Percentiles rank a stretch among this genome's conserved stretches.
phyloP scores from a whole-genome alignment of 352 stramenopile species.

The Pythium phragmiticola region DNA sequence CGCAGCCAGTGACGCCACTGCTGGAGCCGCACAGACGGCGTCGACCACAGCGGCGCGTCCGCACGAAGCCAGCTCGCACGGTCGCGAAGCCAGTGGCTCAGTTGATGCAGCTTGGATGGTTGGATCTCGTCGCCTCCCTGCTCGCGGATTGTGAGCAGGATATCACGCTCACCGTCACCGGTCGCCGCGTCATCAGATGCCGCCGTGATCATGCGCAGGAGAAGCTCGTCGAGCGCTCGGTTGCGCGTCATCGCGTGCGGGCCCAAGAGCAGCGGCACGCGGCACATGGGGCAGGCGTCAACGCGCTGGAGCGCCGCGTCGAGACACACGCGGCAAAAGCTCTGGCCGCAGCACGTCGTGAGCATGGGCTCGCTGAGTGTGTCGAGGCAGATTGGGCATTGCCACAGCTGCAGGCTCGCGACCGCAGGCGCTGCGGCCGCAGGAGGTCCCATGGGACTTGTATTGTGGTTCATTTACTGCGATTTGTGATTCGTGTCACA shows the following conservation, averaged over 20 bases:
- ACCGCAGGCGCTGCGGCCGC: not conserved
- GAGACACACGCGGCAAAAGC: slow-evolving; percentile 61
- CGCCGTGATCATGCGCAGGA: slow-evolving; percentile 25
- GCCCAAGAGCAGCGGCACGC: slow-evolving; percentile 45
- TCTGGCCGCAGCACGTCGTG: slow-evolving; percentile 61
- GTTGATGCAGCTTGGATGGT: not conserved
- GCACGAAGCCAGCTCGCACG: not conserved
- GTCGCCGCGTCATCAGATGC: not conserved
- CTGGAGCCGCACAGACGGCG: slow-evolving; percentile 13
- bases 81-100: not conserved
- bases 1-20: slow-evolving; percentile 56
- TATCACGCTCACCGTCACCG: slow-evolving; percentile 12
- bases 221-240: slow-evolving; percentile 43
- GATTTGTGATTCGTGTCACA: too few relatives aligned
- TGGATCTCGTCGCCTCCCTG: not conserved
- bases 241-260: slow-evolving; percentile 50
- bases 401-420: slow-evolving; percentile 28
- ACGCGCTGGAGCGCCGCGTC: slow-evolving; percentile 36
- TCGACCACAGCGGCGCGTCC: not conserved
- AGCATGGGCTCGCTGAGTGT: slow-evolving; percentile 47
- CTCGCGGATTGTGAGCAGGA: slow-evolving; percentile 25
- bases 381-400: slow-evolving; percentile 58
- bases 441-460: not conserved
- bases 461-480: not conserved
- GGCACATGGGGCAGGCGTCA: slow-evolving; percentile 61